phyloP scores from a whole-genome alignment of 352 stramenopile genomes.

The Pythium folliculosum region DNA sequence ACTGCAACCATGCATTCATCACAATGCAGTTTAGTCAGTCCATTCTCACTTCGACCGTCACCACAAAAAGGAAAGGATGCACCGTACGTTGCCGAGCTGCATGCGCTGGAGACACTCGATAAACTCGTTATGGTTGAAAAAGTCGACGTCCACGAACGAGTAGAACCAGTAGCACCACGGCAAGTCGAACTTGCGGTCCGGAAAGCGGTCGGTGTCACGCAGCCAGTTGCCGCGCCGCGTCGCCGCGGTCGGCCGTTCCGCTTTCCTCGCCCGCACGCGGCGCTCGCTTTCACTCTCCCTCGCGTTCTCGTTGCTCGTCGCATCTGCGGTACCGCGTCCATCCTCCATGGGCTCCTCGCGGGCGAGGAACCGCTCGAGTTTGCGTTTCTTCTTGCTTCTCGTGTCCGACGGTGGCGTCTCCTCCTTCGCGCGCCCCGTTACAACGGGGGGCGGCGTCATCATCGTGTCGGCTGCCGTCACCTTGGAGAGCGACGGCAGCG shows the following conservation, averaged over 20 bases:
- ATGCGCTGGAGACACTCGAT: slow-evolving; percentile 67
- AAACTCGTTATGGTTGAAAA: slow-evolving; percentile 81
- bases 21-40: slow-evolving; percentile 2
- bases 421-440: background rate
- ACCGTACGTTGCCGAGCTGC: slow-evolving; percentile 56
- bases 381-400: slow-evolving; percentile 44
- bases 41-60: background rate
- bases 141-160: slow-evolving; percentile 61
- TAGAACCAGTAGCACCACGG: slow-evolving; percentile 77
- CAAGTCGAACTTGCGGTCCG: slow-evolving; percentile 41
- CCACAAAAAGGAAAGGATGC: background rate
- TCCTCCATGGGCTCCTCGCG: slow-evolving; percentile 15
- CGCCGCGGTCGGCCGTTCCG: slow-evolving; percentile 13
- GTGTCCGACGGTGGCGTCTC: slow-evolving; percentile 16
- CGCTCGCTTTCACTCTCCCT: background rate
- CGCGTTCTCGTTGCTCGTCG: background rate
- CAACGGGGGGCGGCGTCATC: background rate
- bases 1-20: slow-evolving; percentile 26
- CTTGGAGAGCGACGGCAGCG: slow-evolving; percentile 10
- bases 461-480: background rate
- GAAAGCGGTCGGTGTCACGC: slow-evolving; percentile 2
- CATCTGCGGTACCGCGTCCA: background rate
- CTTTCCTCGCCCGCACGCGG: slow-evolving; percentile 1
- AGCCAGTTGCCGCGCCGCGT: background rate
- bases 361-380: slow-evolving; percentile 45